phyloP scores from a whole-genome alignment of 2,329 filamentous ascomycete genomes.

The Aspergillus spinulosporus region DNA sequence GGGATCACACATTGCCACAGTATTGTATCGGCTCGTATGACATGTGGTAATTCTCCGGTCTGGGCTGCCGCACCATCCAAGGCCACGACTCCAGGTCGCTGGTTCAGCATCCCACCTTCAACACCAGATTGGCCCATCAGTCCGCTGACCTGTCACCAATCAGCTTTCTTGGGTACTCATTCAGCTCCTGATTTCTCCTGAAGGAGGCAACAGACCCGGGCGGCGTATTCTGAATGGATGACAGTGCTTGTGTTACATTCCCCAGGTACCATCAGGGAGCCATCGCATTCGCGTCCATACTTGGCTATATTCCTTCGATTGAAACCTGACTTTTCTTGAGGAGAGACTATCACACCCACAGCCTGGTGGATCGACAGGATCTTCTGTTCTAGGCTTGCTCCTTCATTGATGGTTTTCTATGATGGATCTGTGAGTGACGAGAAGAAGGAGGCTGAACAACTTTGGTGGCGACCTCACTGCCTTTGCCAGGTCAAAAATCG shows the following conservation, averaged over 20 bases:
- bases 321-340: background rate
- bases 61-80: constrained; percentile 17
- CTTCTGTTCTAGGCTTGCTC: too few relatives aligned
- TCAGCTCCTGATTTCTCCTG: constrained; percentile 2
- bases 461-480: too few relatives aligned
- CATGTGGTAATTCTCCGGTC: background rate
- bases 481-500: too few relatives aligned
- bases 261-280: background rate
- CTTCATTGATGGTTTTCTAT: too few relatives aligned
- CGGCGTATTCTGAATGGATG: background rate
- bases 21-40: background rate
- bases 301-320: constrained; percentile 5
- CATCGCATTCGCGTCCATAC: background rate
- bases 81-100: constrained; percentile 1
- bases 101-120: constrained; percentile 6
- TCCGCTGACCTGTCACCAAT: constrained; percentile 11
- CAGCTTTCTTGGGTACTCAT: background rate
- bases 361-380: background rate
- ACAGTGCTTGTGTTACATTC: constrained; percentile 11
- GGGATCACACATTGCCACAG: background rate
- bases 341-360: background rate
- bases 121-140: constrained; percentile 8
- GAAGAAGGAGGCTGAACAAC: background rate
- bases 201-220: constrained; percentile 7
- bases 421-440: too few relatives aligned